Conservation (phyloP, 1,139 yeast genomes). For the Meyerozyma carpophila region DNA sequence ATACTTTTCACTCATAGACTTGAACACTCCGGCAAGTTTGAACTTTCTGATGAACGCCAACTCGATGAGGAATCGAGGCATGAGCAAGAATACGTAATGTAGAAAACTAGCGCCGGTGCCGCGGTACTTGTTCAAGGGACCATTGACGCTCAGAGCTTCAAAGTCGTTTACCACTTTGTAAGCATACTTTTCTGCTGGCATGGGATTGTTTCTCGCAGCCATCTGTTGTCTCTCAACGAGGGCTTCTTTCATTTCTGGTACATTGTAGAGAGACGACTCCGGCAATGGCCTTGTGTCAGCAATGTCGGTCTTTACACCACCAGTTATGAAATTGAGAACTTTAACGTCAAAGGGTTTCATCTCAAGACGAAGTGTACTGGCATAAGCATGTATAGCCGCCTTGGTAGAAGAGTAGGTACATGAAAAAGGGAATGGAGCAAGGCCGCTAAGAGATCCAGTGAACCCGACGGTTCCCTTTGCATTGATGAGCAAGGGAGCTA, state of each 20-base stretch:
- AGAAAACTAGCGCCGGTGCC: slow-evolving; percentile 47
- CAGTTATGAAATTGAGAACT: slow-evolving; percentile 67
- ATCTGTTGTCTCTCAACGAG: slow-evolving; percentile 51
- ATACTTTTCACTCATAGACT: slow-evolving; percentile 17
- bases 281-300: slow-evolving; percentile 53
- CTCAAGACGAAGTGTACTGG: slow-evolving; percentile 58
- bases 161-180: slow-evolving; percentile 46
- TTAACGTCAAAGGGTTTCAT: slow-evolving; percentile 68
- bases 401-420: slow-evolving; percentile 65
- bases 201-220: slow-evolving; percentile 58
- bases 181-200: slow-evolving; percentile 55
- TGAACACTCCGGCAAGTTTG: slow-evolving; percentile 30
- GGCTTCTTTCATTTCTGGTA: slow-evolving; percentile 46
- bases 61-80: slow-evolving; percentile 51
- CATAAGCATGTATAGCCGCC: slow-evolving; percentile 74
- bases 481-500: slow-evolving; percentile 51
- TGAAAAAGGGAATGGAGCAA: slow-evolving; percentile 67
- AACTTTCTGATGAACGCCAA: slow-evolving; percentile 41
- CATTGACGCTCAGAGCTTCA: slow-evolving; percentile 38
- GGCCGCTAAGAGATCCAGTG: slow-evolving; percentile 70
- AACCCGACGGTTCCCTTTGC: slow-evolving; percentile 70
- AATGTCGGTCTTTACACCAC: slow-evolving; percentile 58
- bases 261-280: slow-evolving; percentile 46
- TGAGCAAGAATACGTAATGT: slow-evolving; percentile 23
- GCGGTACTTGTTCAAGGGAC: slow-evolving; percentile 42